Percentiles rank a stretch among this genome's conserved stretches.
Conservation (phyloP, 2,329 filamentous ascomycete species). For the Aspergillus japonicus region DNA sequence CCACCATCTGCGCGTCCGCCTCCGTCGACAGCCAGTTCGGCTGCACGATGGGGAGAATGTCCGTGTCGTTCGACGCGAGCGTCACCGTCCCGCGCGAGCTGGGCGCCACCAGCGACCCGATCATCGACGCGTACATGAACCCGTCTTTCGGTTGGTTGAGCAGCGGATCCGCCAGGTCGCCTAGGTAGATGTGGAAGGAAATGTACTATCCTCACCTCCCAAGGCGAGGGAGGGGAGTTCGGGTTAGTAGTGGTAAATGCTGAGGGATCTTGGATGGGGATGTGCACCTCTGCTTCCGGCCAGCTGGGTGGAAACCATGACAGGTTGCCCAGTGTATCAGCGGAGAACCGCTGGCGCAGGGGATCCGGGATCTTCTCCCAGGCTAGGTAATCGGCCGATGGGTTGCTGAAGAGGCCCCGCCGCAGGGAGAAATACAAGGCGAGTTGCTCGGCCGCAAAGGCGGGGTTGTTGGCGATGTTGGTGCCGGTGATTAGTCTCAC, state of each 20-base stretch:
- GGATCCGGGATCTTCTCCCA: conserved; percentile 13
- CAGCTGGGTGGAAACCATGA: conserved; percentile 7
- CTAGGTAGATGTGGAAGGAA: neutral
- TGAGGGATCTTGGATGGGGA: too few relatives aligned
- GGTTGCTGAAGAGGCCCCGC: neutral
- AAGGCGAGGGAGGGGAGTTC: too few relatives aligned
- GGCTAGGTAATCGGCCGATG: conserved; percentile 2
- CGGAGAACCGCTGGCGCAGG: neutral
- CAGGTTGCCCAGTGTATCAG: neutral
- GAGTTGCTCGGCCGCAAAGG: conserved; percentile 13
- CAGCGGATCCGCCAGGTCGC: neutral
- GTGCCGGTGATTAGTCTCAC: conserved; percentile 26
- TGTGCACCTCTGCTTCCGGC: conserved; percentile 12
- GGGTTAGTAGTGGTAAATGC: too few relatives aligned
- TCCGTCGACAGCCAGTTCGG: conserved; percentile 45
- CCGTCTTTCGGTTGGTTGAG: conserved; percentile 10
- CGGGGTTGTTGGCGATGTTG: conserved; percentile 13
- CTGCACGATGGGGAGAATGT: conserved; percentile 41
- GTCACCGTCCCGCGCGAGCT: conserved; percentile 47
- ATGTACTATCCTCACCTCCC: neutral
- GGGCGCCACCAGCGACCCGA: conserved; percentile 38
- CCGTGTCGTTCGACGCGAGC: conserved; percentile 32
- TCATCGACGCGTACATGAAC: conserved; percentile 31
- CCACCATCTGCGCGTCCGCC: conserved; percentile 44
- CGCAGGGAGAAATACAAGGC: neutral